phyloP scores from a whole-genome alignment of 2,329 filamentous ascomycete genomes.

The Zelopaecilomyces penicillatus region DNA sequence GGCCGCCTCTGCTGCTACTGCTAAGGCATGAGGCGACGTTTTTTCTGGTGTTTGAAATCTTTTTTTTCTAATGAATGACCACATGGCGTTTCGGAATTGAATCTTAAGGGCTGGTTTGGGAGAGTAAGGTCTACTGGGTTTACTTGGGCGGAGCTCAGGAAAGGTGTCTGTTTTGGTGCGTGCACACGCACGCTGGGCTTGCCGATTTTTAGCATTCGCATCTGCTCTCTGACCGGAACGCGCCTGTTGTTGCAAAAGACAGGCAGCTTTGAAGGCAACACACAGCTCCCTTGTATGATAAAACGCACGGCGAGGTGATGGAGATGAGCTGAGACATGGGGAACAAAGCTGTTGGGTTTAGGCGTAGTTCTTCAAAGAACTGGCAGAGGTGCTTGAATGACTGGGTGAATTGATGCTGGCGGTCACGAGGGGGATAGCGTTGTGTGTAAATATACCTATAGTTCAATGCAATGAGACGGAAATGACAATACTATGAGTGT shows the following conservation, averaged over 20 bases:
- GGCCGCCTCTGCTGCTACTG: constrained; percentile 26
- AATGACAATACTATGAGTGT: not conserved
- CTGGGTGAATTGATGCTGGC: too few species aligned
- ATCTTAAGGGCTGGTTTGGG: constrained; percentile 10
- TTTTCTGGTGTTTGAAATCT: constrained; percentile 3
- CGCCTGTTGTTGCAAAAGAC: constrained; percentile 1
- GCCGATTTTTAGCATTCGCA: constrained; percentile 8
- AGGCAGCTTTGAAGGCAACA: not conserved
- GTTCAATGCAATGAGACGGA: not conserved
- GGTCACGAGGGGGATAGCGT: not conserved
- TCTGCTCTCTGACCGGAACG: too few species aligned
- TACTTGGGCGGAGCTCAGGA: constrained; percentile 13
- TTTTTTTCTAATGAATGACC: constrained; percentile 28
- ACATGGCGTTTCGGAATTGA: constrained; percentile 26
- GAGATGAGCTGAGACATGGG: too few species aligned
- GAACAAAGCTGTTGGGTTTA: too few species aligned
- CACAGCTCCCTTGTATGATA: not conserved
- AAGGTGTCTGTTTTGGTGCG: constrained; percentile 14
- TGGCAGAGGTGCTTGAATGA: too few species aligned
- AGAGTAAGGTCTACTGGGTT: constrained; percentile 10
- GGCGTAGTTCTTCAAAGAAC: too few species aligned
- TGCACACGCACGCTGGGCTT: constrained; percentile 12
- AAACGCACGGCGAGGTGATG: not conserved
- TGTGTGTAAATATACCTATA: constrained; percentile 2
- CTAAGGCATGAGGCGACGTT: constrained; percentile 27